These are phyloP conservation scores for Trichophyton mentagrophytes DNA, from an alignment of 2,329 filamentous ascomycete species.

Conservation along the genomic window DNA sequence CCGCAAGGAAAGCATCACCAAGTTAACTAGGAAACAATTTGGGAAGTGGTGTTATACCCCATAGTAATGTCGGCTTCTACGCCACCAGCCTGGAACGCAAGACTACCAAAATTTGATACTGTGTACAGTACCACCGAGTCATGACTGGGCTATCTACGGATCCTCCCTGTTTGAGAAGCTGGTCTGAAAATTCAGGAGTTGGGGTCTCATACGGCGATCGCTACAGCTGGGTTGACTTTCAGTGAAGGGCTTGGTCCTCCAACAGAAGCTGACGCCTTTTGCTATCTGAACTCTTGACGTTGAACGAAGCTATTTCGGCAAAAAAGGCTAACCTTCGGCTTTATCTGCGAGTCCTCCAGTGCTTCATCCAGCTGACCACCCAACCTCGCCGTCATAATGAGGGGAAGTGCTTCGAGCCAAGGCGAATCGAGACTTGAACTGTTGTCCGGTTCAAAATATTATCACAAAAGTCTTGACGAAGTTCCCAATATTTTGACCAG, in stretches of 20 bases:
- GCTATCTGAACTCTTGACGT: not conserved
- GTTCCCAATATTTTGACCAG: not conserved
- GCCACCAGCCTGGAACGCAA: not conserved
- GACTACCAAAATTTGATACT: not conserved
- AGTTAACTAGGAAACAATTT: not conserved
- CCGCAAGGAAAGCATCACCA: not conserved
- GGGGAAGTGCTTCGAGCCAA: not conserved
- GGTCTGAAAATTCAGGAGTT: not conserved
- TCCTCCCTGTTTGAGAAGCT: not conserved
- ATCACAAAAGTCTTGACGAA: not conserved
- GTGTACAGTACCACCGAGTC: not conserved
- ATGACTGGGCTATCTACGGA: not conserved
- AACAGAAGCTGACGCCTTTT: not conserved
- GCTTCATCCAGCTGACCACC: not conserved
- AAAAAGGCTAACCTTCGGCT: not conserved
- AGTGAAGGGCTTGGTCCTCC: not conserved
- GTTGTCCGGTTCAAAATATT: not conserved
- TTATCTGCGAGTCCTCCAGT: not conserved
- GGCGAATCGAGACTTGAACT: not conserved
- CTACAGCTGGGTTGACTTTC: not conserved
- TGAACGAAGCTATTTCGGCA: not conserved
- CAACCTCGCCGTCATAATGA: not conserved
- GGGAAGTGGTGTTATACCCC: not conserved
- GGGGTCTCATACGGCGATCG: not conserved
- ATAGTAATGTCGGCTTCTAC: not conserved